Conservation (phyloP, 345 rosid species). For the Toxicodendron radicans region DNA sequence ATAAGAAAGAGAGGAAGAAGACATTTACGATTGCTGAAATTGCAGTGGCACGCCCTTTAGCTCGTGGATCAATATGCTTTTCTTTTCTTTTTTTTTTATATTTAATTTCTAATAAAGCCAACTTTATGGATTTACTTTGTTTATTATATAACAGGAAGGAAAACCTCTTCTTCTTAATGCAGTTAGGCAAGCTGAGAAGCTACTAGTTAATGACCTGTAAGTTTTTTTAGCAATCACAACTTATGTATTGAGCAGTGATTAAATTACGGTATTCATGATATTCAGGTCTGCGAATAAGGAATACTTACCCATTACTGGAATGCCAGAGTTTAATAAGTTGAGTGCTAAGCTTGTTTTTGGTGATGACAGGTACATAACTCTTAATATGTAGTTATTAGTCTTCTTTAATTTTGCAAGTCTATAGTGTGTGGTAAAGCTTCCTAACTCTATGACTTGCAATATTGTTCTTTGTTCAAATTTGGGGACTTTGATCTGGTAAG, state of each 20-base stretch:
- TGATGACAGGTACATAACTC: constrained; percentile 50
- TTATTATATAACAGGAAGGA: constrained; percentile 61
- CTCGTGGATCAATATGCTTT: neutral
- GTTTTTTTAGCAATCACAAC: constrained; percentile 30
- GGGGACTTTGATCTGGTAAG: neutral
- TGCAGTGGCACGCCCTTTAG: neutral
- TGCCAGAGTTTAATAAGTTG: constrained; percentile 71
- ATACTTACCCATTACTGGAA: constrained; percentile 78
- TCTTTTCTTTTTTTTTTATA: too few species aligned
- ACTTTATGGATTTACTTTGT: constrained; percentile 38
- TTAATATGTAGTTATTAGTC: neutral
- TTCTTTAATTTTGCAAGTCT: neutral
- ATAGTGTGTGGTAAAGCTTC: neutral
- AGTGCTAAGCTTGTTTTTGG: constrained; percentile 83
- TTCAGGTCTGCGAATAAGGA: constrained; percentile 70
- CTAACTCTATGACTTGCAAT: neutral
- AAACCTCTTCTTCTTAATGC: constrained; percentile 70
- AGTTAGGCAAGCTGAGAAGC: constrained; percentile 75
- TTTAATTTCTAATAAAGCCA: neutral
- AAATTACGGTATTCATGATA: constrained; percentile 6
- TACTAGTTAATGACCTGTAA: constrained; percentile 63
- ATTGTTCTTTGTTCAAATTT: neutral
- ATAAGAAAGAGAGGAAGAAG: too few species aligned
- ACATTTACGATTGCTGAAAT: too few species aligned
- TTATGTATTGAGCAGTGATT: constrained; percentile 2